phyloP scores from a whole-genome alignment of 108 stramenopile genomes.

The Skeletonema menzelii region DNA sequence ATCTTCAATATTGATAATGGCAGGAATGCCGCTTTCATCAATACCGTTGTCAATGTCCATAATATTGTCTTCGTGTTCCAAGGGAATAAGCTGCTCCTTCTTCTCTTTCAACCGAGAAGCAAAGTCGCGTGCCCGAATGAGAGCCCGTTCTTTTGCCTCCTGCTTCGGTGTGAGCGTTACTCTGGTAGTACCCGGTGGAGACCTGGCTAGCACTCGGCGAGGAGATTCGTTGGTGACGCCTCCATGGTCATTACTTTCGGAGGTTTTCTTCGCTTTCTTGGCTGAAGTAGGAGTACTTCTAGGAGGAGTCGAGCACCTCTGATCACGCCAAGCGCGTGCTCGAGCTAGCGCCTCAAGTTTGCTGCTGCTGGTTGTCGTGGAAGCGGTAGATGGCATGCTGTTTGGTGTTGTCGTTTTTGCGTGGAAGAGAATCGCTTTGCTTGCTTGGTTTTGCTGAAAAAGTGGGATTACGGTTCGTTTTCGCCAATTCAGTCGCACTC shows the following conservation, averaged over 20 bases:
- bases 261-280: not conserved
- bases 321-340: not conserved
- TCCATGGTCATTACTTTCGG: too few relatives aligned
- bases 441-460: too few relatives aligned
- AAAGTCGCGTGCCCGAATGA: not conserved
- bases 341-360: not conserved
- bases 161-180: not conserved
- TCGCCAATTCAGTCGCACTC: not conserved
- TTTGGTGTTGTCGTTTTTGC: too few relatives aligned
- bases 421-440: too few relatives aligned
- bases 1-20: not conserved
- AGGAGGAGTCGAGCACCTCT: not conserved
- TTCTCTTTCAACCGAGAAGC: not conserved
- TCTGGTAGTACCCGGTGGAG: not conserved
- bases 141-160: not conserved
- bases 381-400: not conserved
- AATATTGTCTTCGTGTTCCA: not conserved
- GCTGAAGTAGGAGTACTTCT: too few relatives aligned
- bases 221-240: not conserved
- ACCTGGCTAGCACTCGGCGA: not conserved
- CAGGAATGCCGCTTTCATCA: not conserved
- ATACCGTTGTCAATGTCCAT: too few relatives aligned
- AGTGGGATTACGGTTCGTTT: not conserved
- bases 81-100: not conserved
- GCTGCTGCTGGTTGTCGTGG: not conserved